Evolutionary conservation across 2,329 filamentous ascomycete species (phyloP), one percentile per base, ranked within the genome.

Genomic region (Hypoxylon sp.): DNA sequence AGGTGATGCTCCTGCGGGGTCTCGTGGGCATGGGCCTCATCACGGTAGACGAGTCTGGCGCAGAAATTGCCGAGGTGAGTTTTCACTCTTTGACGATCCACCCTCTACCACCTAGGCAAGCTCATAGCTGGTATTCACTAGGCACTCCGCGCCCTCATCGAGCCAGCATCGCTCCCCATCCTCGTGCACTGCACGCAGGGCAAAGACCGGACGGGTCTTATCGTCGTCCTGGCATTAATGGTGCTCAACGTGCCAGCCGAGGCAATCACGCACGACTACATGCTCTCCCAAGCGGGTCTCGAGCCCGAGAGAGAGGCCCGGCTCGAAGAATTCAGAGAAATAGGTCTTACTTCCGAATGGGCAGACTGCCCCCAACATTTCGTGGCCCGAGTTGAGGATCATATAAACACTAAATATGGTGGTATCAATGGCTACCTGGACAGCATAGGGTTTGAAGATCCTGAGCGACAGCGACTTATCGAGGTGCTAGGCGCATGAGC

Each of bases 141-240:
- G 74, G 81, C 86, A 30, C 85, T 90, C 40, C 79, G 82, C 6
- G 78, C 87, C 6, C 79, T 89, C 25, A 80, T 84, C 8, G 77
- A 84, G 0, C 77, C 82, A 2, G 73, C 78, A 0, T 84, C 84
- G 14, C 89, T 90, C 70, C 93, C 94, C 0, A 79, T 90, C 0
- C 77, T 97, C 6, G 82, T 96, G 2, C 93, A 97, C 79, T 97
- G 94, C 79, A 96, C 94, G 0, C 93, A 97, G 75, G 94, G 94
- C 64, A 97, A 97, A 78, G 94, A 97, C 76, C 88, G 94, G 1
- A 94, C 89, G 1, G 94, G 94, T 0, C 82, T 97, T 11, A 83
- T 92, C 10, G 83, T 93, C 4, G 82, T 91, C 44, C 82, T 97
- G 3, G 79, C 91, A 0, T 81, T 97, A 20, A 84, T 95, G 74